phyloP scores from a whole-genome alignment of 2,329 filamentous ascomycete species.

The Aspergillus sp. region DNA sequence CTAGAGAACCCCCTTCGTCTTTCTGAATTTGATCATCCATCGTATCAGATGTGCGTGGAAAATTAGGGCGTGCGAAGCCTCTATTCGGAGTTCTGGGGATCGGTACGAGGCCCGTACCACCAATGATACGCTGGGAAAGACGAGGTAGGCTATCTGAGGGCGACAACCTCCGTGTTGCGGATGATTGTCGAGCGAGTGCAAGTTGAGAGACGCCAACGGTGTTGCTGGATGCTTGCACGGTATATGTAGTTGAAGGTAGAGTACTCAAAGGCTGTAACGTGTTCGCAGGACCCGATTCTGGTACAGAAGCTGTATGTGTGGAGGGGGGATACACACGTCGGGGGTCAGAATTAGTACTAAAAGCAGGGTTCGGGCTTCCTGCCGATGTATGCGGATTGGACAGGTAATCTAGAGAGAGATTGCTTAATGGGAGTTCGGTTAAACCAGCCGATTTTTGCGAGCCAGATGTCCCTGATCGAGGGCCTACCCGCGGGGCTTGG shows the following conservation, averaged over 20 bases:
- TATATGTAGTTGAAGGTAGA: not conserved
- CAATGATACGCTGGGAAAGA: not conserved
- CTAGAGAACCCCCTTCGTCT: conserved; percentile 15
- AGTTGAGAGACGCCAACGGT: not conserved
- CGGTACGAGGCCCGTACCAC: not conserved
- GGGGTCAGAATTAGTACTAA: not conserved
- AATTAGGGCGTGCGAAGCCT: not conserved
- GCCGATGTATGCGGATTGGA: not conserved
- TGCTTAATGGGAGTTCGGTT: not conserved
- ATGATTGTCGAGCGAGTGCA: not conserved
- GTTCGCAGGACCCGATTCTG: conserved; percentile 8
- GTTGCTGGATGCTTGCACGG: not conserved
- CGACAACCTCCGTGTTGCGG: not conserved
- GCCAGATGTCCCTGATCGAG: not conserved
- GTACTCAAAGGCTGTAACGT: not conserved
- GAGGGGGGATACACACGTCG: not conserved
- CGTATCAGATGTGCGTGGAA: not conserved
- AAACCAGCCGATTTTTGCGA: conserved; percentile 1
- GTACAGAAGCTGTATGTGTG: not conserved
- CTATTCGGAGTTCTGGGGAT: not conserved
- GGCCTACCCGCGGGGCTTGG: not conserved
- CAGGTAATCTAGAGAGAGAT: conserved; percentile 1
- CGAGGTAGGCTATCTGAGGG: not conserved
- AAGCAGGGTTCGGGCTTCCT: not conserved
- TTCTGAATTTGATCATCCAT: conserved; percentile 24